phyloP scores from a whole-genome alignment of 345 rosid species.

The Citrus hindsii region DNA sequence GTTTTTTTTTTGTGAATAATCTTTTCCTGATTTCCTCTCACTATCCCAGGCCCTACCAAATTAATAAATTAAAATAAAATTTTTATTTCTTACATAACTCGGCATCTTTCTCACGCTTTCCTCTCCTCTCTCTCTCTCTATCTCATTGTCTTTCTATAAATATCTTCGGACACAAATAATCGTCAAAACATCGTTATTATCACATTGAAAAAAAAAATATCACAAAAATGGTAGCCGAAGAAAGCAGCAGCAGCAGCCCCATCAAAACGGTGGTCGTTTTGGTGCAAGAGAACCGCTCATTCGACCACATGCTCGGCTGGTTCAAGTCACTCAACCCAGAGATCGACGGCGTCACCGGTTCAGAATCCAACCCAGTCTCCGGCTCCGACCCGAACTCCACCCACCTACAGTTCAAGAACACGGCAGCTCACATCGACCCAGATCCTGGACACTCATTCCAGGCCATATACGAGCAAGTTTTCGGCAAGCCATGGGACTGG shows the following conservation, averaged over 20 bases:
- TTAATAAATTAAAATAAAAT: too few species aligned
- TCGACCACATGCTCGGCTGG: conserved; percentile 93
- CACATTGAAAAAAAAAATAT: too few species aligned
- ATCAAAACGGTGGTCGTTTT: conserved; percentile 82
- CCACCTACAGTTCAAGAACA: conserved; percentile 37
- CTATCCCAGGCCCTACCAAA: too few species aligned
- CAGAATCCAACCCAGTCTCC: conserved; percentile 65
- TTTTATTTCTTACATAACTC: too few species aligned
- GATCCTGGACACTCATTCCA: conserved; percentile 88
- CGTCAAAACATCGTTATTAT: too few species aligned
- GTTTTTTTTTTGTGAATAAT: too few species aligned
- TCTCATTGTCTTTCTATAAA: too few species aligned
- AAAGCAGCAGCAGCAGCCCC: conserved; percentile 33
- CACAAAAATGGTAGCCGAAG: conserved; percentile 34
- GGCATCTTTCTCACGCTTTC: too few species aligned
- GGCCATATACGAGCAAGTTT: conserved; percentile 87
- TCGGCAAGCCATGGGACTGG: conserved; percentile 63
- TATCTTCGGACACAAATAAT: too few species aligned
- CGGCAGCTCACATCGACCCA: conserved; percentile 64
- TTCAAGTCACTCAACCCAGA: conserved; percentile 66
- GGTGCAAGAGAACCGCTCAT: conserved; percentile 91
- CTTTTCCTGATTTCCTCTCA: too few species aligned
- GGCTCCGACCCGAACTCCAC: conserved; percentile 46
- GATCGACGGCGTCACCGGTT: conserved; percentile 69
- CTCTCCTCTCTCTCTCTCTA: too few species aligned